Conservation (phyloP, 148 eudicot species). For the Beta vulgaris region DNA sequence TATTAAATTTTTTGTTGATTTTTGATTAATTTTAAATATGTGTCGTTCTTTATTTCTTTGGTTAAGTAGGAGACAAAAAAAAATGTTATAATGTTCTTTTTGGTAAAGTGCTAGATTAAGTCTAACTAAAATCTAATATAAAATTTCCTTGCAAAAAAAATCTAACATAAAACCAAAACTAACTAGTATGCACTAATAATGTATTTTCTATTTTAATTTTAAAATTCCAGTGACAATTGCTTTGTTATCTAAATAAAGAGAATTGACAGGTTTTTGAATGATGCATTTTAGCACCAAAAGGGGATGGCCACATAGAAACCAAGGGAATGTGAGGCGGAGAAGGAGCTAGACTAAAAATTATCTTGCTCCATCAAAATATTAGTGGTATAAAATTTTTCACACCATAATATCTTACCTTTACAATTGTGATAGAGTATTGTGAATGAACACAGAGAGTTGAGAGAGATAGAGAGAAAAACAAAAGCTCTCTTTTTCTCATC, state of each 20-base stretch:
- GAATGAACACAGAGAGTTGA: background rate
- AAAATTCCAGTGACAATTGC: background rate
- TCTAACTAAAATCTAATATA: no score
- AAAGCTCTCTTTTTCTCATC: constrained; percentile 11
- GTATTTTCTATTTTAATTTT: no score
- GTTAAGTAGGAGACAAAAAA: no score
- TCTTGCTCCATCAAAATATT: background rate
- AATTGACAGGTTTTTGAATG: background rate
- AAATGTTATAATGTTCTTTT: no score
- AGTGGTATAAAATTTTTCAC: background rate
- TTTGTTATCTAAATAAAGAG: background rate
- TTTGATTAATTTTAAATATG: no score
- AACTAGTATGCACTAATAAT: no score
- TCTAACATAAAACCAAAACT: no score
- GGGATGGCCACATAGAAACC: background rate
- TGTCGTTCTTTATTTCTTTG: no score
- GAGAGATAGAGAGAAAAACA: background rate
- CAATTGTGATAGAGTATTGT: background rate
- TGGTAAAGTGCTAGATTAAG: no score
- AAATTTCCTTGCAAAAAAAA: no score
- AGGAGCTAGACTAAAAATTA: background rate
- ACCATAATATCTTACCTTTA: background rate
- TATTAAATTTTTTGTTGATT: no score
- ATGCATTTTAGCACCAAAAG: background rate
- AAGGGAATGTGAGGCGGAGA: background rate